These are phyloP conservation scores for Neofusicoccum parvum DNA, from an alignment of 2,329 filamentous ascomycete species.

Conservation along the genomic window DNA sequence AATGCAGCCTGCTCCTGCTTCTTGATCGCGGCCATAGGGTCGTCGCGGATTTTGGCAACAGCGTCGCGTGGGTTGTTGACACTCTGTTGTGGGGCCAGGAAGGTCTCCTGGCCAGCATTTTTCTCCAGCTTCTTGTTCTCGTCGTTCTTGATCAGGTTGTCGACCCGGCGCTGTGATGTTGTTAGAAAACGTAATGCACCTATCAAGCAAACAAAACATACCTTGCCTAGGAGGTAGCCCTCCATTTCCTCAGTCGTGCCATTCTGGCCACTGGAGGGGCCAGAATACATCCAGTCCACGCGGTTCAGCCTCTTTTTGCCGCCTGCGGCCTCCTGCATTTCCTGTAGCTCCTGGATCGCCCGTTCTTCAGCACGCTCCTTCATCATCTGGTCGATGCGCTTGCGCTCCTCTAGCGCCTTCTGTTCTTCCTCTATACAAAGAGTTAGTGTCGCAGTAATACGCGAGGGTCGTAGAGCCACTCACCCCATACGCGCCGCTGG, in stretches of 20 bases:
- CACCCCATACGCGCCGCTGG: slow-evolving; percentile 76
- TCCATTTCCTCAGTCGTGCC: slow-evolving; percentile 79
- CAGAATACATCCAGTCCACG: slow-evolving; percentile 98
- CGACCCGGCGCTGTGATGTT: slow-evolving; percentile 66
- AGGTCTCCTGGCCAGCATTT: slow-evolving; percentile 64
- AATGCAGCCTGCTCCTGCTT: slow-evolving; percentile 65
- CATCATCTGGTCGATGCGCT: slow-evolving; percentile 85
- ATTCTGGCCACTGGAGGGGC: slow-evolving; percentile 74
- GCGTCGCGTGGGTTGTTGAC: slow-evolving; percentile 78
- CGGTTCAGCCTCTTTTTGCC: slow-evolving; percentile 77
- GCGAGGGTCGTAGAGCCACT: background rate
- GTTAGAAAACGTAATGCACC: background rate
- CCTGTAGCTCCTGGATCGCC: slow-evolving; percentile 86
- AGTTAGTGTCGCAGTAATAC: background rate
- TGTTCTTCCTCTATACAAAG: slow-evolving; percentile 70
- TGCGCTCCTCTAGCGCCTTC: slow-evolving; percentile 90
- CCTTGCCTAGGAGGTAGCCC: slow-evolving; percentile 86
- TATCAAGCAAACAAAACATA: background rate
- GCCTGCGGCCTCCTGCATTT: slow-evolving; percentile 84
- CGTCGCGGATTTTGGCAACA: slow-evolving; percentile 82
- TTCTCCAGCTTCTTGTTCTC: slow-evolving; percentile 67
- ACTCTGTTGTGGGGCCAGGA: slow-evolving; percentile 62
- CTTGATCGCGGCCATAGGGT: slow-evolving; percentile 92
- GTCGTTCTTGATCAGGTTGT: slow-evolving; percentile 79
- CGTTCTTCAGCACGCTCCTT: slow-evolving; percentile 95